A percentile compares a stretch with the other conserved stretches of the same genome.
Conservation (phyloP, 805 yeast genomes). For the Candida yuanshanica region DNA sequence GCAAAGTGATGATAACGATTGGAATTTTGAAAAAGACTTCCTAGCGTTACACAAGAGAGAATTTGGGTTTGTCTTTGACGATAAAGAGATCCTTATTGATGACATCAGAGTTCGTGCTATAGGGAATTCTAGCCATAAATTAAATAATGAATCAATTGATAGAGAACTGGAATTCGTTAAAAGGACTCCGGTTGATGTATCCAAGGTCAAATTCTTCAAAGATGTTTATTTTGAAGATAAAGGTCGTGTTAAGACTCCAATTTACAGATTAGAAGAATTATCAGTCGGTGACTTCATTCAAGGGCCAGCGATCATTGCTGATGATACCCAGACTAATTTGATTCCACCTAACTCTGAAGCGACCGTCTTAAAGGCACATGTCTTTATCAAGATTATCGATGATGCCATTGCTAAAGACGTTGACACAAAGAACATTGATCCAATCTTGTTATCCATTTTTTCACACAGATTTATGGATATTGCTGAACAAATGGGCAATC, state of each 20-base stretch:
- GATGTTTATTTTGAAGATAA: constrained; percentile 49
- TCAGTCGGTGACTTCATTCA: constrained; percentile 43
- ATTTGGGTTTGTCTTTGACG: constrained; percentile 62
- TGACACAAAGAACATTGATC: constrained; percentile 44
- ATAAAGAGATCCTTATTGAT: constrained; percentile 57
- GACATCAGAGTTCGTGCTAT: constrained; percentile 71
- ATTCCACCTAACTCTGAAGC: constrained; percentile 60
- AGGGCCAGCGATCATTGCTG: constrained; percentile 78
- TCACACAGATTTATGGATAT: constrained; percentile 85
- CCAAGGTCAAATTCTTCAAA: constrained; percentile 32
- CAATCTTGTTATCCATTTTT: constrained; percentile 68
- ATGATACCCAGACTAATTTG: constrained; percentile 75
- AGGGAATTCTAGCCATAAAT: constrained; percentile 44
- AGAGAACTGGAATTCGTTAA: constrained; percentile 42
- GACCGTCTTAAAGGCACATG: constrained; percentile 51
- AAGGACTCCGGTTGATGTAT: constrained; percentile 19
- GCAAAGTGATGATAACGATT: constrained; percentile 14
- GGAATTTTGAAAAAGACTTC: constrained; percentile 41
- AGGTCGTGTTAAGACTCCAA: constrained; percentile 43
- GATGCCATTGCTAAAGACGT: constrained; percentile 18
- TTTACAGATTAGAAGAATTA: constrained; percentile 51
- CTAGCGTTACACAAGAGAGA: constrained; percentile 55
- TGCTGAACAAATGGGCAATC: constrained; percentile 86
- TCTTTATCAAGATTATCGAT: constrained; percentile 37
- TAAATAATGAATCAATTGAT: constrained; percentile 41